Evolutionary conservation across 108 stramenopile genomes (phyloP), one percentile per base, ranked within the genome.

Genomic region (Nitzschia putrida): DNA sequence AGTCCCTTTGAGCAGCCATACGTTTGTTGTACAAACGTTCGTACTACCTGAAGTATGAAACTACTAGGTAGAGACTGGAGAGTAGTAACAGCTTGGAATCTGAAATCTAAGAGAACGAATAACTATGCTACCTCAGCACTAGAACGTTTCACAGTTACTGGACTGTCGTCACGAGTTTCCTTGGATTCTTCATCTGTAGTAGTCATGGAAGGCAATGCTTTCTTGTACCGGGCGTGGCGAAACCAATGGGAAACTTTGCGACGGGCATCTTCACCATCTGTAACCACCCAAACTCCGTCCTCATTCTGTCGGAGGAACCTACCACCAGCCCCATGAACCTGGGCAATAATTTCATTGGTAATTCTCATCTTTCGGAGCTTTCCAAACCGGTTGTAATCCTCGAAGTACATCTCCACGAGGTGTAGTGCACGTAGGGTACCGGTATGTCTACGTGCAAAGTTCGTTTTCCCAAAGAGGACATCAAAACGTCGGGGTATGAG

Each of bases 181-280:
- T 22, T 8, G 7, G 12, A 12, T 14, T 34, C 18, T 16, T 22
- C 12, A 29, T 12, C 9, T 7, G 37, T 21, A 22, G 24, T 29
- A 9, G 37, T n/a, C n/a, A n/a, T n/a, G n/a, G n/a, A n/a, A n/a
- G n/a, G n/a, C n/a, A n/a, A n/a, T n/a, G 1, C 4, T 34, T 34
- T 13, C 44, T 59, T 59, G 38, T 25, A 59, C 2, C 61, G 42
- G 7, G 40, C 40, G 43, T 63, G 47, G 3, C 47, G 58, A 20
- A 60, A 60, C 26, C 37, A 37, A 6, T 64, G 64, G n/a, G 25
- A 21, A 34, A 64, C 47, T 22, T 64, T 64, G 21, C 47, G 22
- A 20, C 22, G 20, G 2, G 64, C 43, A 5, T 50, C 49, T 22
- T 34, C 34, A 34, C 14, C 43, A 22, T 18, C 21, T 0, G 34